A percentile compares a stretch with the other conserved stretches of the same genome.
phyloP scores from a whole-genome alignment of 1,284 basidiomycete genomes.

The Megacollybia platyphylla region DNA sequence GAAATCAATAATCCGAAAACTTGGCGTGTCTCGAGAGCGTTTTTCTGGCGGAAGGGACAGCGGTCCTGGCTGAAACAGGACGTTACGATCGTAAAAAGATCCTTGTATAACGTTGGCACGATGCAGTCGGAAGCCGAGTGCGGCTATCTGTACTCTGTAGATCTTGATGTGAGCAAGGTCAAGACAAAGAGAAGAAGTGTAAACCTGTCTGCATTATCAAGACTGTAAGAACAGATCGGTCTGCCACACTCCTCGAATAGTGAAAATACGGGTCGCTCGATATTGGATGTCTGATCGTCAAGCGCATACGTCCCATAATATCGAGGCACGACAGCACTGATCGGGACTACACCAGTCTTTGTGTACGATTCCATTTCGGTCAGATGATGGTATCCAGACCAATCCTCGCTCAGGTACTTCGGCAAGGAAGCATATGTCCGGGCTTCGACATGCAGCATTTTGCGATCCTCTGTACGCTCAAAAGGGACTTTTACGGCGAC shows the following conservation, averaged over 20 bases:
- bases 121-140: slow-evolving; percentile 18
- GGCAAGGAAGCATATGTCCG: slow-evolving; percentile 16
- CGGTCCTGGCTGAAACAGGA: slow-evolving; percentile 21
- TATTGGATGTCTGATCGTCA: background rate
- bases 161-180: too few species aligned
- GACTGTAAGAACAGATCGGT: slow-evolving; percentile 9
- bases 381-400: slow-evolving; percentile 18
- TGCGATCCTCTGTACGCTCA: slow-evolving; percentile 9
- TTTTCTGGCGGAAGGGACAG: slow-evolving; percentile 16
- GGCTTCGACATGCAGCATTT: slow-evolving; percentile 18
- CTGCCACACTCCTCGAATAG: slow-evolving; percentile 24
- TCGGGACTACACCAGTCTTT: slow-evolving; percentile 14
- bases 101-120: slow-evolving; percentile 18
- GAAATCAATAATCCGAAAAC: slow-evolving; percentile 3
- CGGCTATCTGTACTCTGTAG: slow-evolving; percentile 15
- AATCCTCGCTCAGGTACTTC: slow-evolving; percentile 18
- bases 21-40: slow-evolving; percentile 11
- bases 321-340: slow-evolving; percentile 21
- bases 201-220: background rate
- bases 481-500: slow-evolving; percentile 22
- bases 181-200: too few species aligned
- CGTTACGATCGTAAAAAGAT: slow-evolving; percentile 21
- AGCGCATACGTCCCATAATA: slow-evolving; percentile 23
- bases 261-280: slow-evolving; percentile 12
- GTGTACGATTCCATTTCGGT: slow-evolving; percentile 9